phyloP scores from a whole-genome alignment of 139 green algal species.

The Medakamo hakoo region DNA sequence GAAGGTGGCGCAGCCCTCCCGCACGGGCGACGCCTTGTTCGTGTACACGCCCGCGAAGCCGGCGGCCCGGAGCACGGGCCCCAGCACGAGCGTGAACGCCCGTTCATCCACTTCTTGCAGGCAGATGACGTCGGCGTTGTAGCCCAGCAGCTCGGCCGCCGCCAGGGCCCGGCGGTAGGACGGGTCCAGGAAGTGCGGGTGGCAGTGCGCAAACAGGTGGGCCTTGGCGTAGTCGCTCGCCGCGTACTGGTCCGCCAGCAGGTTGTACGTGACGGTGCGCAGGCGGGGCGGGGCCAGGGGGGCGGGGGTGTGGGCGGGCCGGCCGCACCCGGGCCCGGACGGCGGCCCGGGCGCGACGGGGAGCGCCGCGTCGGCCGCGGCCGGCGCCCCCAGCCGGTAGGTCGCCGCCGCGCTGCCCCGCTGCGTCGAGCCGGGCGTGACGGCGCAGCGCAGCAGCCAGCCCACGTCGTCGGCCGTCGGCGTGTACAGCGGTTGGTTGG shows the following conservation, averaged over 20 bases:
- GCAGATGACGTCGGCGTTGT: constrained; percentile 46
- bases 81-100: constrained; percentile 26
- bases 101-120: constrained; percentile 66
- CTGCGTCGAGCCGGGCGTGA: constrained; percentile 22
- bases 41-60: constrained; percentile 49
- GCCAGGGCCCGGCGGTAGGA: constrained; percentile 65
- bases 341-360: constrained; percentile 25
- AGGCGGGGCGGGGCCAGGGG: constrained; percentile 19
- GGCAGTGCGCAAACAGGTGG: constrained; percentile 55
- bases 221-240: constrained; percentile 42
- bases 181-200: constrained; percentile 37
- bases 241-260: constrained; percentile 82
- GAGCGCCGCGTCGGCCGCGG: constrained; percentile 5
- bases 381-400: neutral
- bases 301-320: constrained; percentile 3
- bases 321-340: constrained; percentile 3
- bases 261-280: constrained; percentile 78
- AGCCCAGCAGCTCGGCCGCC: constrained; percentile 55
- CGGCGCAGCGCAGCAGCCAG: constrained; percentile 37
- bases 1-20: constrained; percentile 56
- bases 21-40: constrained; percentile 57
- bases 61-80: constrained; percentile 11
- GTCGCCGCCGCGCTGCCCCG: neutral
- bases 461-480: constrained; percentile 36
- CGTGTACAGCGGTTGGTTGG: constrained; percentile 25